phyloP scores from a whole-genome alignment of 331 rosid species.

The Quercus tomentella region DNA sequence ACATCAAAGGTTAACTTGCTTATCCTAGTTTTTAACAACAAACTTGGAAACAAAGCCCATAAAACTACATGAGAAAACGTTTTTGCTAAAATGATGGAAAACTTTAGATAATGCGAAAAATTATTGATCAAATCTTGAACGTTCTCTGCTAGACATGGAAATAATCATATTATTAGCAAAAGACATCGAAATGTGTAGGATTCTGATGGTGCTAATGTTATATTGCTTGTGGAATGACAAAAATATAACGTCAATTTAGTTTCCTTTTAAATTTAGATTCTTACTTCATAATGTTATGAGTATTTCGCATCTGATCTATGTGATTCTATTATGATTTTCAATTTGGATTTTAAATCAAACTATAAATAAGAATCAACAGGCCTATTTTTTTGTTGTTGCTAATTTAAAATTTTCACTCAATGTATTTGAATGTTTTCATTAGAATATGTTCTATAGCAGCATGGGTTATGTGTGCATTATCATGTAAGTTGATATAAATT shows the following conservation, averaged over 20 bases:
- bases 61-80: not conserved
- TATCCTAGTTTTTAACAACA: not conserved
- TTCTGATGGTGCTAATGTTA: not conserved
- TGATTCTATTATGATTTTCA: not conserved
- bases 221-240: not conserved
- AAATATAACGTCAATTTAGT: not conserved
- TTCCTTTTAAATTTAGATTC: not conserved
- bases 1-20: not conserved
- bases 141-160: not conserved
- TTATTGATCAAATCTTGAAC: not conserved
- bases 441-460: not conserved
- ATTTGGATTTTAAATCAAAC: not conserved
- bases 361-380: not conserved
- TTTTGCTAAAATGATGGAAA: not conserved
- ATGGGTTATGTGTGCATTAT: not conserved
- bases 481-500: not conserved
- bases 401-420: not conserved
- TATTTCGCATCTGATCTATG: not conserved
- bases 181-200: not conserved
- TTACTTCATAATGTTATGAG: not conserved
- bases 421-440: not conserved
- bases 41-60: not conserved
- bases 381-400: not conserved
- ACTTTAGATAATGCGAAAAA: not conserved
- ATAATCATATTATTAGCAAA: not conserved